phyloP scores from a whole-genome alignment of 2,329 filamentous ascomycete genomes.

The Colletotrichum costaricense region DNA sequence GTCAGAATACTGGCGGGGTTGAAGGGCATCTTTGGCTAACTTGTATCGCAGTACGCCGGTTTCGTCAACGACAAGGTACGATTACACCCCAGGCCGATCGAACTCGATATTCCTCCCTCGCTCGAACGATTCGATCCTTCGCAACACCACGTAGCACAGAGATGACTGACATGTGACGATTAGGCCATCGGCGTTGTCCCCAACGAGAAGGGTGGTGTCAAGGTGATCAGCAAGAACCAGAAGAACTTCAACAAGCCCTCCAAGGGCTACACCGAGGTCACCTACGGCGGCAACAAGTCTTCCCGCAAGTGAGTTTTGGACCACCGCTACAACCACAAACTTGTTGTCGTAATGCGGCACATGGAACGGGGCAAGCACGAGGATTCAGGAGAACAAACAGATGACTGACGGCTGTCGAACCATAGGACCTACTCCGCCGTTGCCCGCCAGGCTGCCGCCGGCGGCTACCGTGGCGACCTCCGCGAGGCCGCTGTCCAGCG shows the following conservation, averaged over 20 bases:
- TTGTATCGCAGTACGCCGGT: conserved; percentile 78
- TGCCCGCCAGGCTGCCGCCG: conserved; percentile 84
- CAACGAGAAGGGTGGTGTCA: conserved; percentile 82
- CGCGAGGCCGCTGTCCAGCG: conserved; percentile 84
- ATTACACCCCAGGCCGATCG: not conserved
- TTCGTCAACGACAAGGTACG: conserved; percentile 93
- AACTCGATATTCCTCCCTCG: not conserved
- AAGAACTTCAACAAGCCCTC: conserved; percentile 79
- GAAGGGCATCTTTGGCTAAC: conserved; percentile 47
- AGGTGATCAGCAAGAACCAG: conserved; percentile 87
- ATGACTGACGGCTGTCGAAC: conserved; percentile 19
- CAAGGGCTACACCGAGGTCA: conserved; percentile 71
- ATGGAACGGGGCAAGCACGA: not conserved
- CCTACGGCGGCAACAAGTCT: conserved; percentile 76
- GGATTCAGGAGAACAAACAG: not conserved
- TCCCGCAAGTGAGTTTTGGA: conserved; percentile 77
- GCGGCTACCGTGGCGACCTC: conserved; percentile 85
- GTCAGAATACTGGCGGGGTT: not conserved
- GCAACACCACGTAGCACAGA: not conserved
- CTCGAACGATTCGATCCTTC: conserved; percentile 31
- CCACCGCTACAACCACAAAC: not conserved
- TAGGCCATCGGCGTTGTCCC: conserved; percentile 86
- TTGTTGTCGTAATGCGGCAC: not conserved
- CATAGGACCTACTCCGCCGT: conserved; percentile 88
- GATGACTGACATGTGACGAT: conserved; percentile 35